Evolutionary conservation across 805 yeast genomes (phyloP).

Genomic region (Candida fluviatilis): DNA sequence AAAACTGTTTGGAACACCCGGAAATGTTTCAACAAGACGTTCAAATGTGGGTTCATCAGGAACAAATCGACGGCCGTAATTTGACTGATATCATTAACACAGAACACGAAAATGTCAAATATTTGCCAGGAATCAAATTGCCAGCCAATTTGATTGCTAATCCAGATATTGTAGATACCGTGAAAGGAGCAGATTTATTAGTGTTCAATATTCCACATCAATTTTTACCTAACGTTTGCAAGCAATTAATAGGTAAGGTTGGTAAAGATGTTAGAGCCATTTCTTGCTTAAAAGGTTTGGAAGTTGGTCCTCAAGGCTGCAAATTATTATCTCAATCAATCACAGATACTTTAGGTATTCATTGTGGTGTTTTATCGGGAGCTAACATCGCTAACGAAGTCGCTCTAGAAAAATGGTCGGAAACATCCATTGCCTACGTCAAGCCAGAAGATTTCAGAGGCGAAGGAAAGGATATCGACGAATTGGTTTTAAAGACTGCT

Average conservation of each 20-base stretch:
- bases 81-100: conserved; percentile 89
- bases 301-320: conserved; percentile 81
- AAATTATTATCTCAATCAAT: conserved; percentile 76
- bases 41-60: conserved; percentile 97
- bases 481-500: conserved; percentile 64
- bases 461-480: conserved; percentile 68
- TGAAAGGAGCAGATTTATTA: conserved; percentile 75
- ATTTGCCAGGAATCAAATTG: conserved; percentile 81
- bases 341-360: conserved; percentile 73
- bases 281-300: conserved; percentile 94
- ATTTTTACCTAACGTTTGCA: conserved; percentile 74
- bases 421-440: conserved; percentile 92
- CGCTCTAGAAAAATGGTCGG: conserved; percentile 93
- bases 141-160: conserved; percentile 87
- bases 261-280: conserved; percentile 75
- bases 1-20: conserved; percentile 71
- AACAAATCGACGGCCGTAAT: conserved; percentile 68
- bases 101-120: conserved; percentile 89
- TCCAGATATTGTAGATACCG: conserved; percentile 77
- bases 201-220: conserved; percentile 98
- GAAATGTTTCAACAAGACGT: conserved; percentile 69
- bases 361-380: conserved; percentile 96
- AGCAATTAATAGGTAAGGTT: conserved; percentile 74
- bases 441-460: conserved; percentile 67
- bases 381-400: conserved; percentile 98